Conservation (phyloP, 371 early-diverging fungal species). For the Choanephora cucurbitarum region DNA sequence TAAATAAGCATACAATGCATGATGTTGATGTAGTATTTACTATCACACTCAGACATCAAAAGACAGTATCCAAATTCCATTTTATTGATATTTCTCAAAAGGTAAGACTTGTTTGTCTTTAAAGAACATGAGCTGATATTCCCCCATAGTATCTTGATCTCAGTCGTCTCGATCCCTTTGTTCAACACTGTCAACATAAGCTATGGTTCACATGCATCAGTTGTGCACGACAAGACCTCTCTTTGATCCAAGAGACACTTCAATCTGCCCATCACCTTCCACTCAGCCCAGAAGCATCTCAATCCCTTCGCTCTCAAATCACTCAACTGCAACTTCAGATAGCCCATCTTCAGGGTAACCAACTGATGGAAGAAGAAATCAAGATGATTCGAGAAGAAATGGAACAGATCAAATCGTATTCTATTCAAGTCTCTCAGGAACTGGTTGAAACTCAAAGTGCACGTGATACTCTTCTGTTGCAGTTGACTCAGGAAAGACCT, state of each 20-base stretch:
- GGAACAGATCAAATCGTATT: slow-evolving; percentile 36
- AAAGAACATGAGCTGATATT: too few species aligned
- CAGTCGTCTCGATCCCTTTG: slow-evolving; percentile 72
- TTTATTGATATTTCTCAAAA: slow-evolving; percentile 30
- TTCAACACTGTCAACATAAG: slow-evolving; percentile 51
- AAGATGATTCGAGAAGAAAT: slow-evolving; percentile 39
- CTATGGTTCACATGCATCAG: slow-evolving; percentile 90
- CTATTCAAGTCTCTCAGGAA: slow-evolving; percentile 36
- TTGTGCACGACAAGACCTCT: slow-evolving; percentile 66
- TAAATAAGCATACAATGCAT: slow-evolving; percentile 21
- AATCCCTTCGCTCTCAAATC: slow-evolving; percentile 60
- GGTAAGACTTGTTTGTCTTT: too few species aligned
- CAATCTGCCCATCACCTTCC: slow-evolving; percentile 79
- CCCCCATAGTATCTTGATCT: slow-evolving; percentile 20
- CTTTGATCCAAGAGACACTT: slow-evolving; percentile 87
- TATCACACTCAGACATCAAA: slow-evolving; percentile 1
- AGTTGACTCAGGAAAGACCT: slow-evolving; percentile 10
- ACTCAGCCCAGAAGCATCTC: slow-evolving; percentile 40
- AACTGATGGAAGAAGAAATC: slow-evolving; percentile 28
- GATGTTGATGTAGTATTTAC: not conserved
- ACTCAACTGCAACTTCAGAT: slow-evolving; percentile 57
- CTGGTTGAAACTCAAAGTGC: slow-evolving; percentile 45
- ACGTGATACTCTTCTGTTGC: slow-evolving; percentile 49
- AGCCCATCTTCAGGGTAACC: slow-evolving; percentile 18
- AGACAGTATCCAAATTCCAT: slow-evolving; percentile 35